phyloP scores from a whole-genome alignment of 768 basidiomycete genomes.

The Hygrophorus pudorinus region DNA sequence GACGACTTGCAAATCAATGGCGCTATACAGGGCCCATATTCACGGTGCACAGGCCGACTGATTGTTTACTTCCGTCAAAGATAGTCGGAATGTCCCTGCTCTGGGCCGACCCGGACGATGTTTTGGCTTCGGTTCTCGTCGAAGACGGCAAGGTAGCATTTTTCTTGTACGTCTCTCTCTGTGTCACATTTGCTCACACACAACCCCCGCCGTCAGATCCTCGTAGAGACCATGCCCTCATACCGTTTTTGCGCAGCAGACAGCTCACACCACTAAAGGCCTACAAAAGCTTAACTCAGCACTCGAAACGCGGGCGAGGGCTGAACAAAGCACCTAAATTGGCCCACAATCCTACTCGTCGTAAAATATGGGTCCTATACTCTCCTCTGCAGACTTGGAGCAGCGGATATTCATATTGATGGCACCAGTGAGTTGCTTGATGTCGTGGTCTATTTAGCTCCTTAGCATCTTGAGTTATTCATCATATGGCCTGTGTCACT shows the following conservation, averaged over 20 bases:
- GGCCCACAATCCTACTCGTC: no score
- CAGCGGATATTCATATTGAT: no score
- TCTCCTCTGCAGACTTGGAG: no score
- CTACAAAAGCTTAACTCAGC: conserved; percentile 33
- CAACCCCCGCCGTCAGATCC: conserved; percentile 33
- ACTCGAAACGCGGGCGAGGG: not conserved
- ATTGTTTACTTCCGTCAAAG: conserved; percentile 22
- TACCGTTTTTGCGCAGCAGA: conserved; percentile 74
- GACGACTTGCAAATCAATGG: conserved; percentile 61
- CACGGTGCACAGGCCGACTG: conserved; percentile 29
- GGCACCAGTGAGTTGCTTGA: no score
- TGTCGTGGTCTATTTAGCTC: no score
- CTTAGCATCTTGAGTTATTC: no score
- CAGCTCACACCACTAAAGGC: conserved; percentile 55
- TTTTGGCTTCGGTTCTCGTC: conserved; percentile 67
- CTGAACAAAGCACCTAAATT: not conserved
- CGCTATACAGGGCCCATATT: conserved; percentile 64
- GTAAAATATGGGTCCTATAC: no score
- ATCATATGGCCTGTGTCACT: no score
- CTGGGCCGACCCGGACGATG: conserved; percentile 76
- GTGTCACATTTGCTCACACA: not conserved
- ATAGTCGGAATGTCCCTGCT: conserved; percentile 65
- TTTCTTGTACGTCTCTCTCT: not conserved
- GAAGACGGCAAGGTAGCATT: conserved; percentile 47
- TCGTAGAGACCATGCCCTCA: conserved; percentile 71